Evolutionary conservation across 495 filamentous ascomycete species (phyloP).

Genomic region (Penicillium argentinense): DNA sequence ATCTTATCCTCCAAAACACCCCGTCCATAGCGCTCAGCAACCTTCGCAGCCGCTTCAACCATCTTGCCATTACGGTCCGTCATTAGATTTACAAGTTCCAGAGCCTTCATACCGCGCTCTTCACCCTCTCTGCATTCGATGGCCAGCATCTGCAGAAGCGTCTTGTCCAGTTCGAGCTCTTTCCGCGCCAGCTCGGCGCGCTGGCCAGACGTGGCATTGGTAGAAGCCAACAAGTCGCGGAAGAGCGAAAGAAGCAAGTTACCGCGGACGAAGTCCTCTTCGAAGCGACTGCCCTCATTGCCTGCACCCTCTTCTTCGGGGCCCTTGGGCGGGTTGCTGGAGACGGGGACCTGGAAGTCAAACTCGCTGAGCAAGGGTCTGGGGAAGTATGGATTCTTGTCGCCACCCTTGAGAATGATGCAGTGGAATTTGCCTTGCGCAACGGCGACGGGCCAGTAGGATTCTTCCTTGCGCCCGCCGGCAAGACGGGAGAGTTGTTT

Average conservation of each 20-base stretch:
- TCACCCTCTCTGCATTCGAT: constrained; percentile 89
- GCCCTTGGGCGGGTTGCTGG: constrained; percentile 44
- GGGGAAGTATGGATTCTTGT: constrained; percentile 93
- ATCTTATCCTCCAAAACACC: constrained; percentile 85
- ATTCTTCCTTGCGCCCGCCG: constrained; percentile 80
- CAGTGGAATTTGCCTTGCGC: constrained; percentile 93
- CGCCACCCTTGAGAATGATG: constrained; percentile 95
- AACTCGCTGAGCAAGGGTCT: constrained; percentile 90
- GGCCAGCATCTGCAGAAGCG: constrained; percentile 84
- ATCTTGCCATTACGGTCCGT: constrained; percentile 76
- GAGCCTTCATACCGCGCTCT: constrained; percentile 87
- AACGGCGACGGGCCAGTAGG: constrained; percentile 94
- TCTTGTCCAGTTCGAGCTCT: constrained; percentile 82
- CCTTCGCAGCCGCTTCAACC: constrained; percentile 80
- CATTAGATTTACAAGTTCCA: constrained; percentile 82
- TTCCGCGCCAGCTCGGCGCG: constrained; percentile 65
- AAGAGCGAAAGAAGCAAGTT: constrained; percentile 69
- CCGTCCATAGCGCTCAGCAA: constrained; percentile 76
- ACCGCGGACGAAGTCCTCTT: constrained; percentile 78
- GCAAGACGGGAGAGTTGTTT: constrained; percentile 76
- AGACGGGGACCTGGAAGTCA: constrained; percentile 82
- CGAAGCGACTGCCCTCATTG: constrained; percentile 52
- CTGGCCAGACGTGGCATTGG: constrained; percentile 58
- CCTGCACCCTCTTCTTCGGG: constrained; percentile 37
- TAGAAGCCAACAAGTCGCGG: constrained; percentile 63